A percentile compares a stretch with the other conserved stretches of the same genome.
phyloP scores from a whole-genome alignment of 495 filamentous ascomycete species.

The Penicillium ochrochloron region DNA sequence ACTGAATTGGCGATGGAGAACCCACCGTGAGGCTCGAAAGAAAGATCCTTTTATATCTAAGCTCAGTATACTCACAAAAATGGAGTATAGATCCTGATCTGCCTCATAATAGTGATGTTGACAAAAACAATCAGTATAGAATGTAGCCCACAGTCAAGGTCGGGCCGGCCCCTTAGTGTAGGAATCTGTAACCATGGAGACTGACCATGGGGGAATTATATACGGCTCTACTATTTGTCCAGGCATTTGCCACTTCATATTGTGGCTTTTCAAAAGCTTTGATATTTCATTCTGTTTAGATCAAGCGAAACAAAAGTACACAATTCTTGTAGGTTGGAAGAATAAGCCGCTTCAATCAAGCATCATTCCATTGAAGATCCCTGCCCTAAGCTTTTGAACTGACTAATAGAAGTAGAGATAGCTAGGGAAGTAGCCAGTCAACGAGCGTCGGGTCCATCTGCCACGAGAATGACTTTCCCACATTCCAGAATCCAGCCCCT shows the following conservation, averaged over 20 bases:
- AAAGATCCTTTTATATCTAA: neutral
- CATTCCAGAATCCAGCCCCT: constrained; percentile 7
- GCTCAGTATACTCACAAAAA: neutral
- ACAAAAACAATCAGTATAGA: constrained; percentile 8
- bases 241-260: neutral
- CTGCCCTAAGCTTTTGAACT: neutral
- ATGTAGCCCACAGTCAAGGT: neutral
- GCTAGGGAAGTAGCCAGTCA: neutral
- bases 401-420: neutral
- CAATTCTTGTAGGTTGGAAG: neutral
- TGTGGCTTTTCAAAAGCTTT: neutral
- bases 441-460: neutral
- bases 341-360: neutral
- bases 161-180: constrained; percentile 1
- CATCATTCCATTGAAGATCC: neutral
- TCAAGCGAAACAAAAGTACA: neutral
- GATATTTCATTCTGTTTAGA: neutral
- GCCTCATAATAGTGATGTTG: neutral
- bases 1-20: constrained; percentile 17
- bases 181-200: constrained; percentile 12
- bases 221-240: neutral
- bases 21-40: neutral
- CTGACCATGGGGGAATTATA: neutral
- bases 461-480: neutral
- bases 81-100: neutral